phyloP scores from a whole-genome alignment of 2,329 filamentous ascomycete genomes.

The Botrytis tulipae region DNA sequence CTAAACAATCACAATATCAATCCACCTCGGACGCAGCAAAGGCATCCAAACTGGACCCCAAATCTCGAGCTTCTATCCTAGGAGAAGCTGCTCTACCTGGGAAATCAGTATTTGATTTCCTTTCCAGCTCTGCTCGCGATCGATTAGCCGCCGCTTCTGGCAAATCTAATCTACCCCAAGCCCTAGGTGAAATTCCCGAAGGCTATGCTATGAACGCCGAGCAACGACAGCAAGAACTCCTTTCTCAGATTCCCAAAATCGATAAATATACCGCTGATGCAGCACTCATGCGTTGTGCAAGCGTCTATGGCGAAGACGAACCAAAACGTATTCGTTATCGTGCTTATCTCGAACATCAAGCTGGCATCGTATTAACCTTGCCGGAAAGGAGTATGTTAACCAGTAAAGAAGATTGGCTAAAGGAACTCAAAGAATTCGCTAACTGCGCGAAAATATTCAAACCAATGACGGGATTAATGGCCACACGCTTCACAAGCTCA shows the following conservation, averaged over 20 bases:
- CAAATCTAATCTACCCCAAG: conserved; percentile 72
- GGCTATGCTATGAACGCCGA: conserved; percentile 62
- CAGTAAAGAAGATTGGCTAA: conserved; percentile 70
- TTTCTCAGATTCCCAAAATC: conserved; percentile 60
- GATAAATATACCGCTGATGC: conserved; percentile 67
- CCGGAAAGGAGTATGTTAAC: conserved; percentile 49
- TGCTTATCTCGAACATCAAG: conserved; percentile 74
- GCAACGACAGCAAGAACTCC: conserved; percentile 58
- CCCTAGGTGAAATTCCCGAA: conserved; percentile 68
- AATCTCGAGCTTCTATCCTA: conserved; percentile 72
- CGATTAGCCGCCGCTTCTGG: conserved; percentile 74
- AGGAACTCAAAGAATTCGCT: conserved; percentile 73
- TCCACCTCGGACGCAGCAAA: conserved; percentile 78
- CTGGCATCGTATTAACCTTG: conserved; percentile 57
- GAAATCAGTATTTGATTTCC: conserved; percentile 94
- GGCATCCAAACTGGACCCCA: conserved; percentile 71
- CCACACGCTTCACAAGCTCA: conserved; percentile 81
- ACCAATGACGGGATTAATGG: conserved; percentile 89
- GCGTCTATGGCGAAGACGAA: conserved; percentile 79
- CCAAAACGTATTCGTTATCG: conserved; percentile 78
- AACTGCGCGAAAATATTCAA: conserved; percentile 79
- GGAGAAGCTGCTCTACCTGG: conserved; percentile 80
- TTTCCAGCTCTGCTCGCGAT: conserved; percentile 74
- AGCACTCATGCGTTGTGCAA: conserved; percentile 62
- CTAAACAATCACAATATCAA: conserved; percentile 46